Percentiles rank a stretch among this genome's conserved stretches.
Conservation (phyloP, 192 early-diverging fungal species). For the Umbelopsis sp. region DNA sequence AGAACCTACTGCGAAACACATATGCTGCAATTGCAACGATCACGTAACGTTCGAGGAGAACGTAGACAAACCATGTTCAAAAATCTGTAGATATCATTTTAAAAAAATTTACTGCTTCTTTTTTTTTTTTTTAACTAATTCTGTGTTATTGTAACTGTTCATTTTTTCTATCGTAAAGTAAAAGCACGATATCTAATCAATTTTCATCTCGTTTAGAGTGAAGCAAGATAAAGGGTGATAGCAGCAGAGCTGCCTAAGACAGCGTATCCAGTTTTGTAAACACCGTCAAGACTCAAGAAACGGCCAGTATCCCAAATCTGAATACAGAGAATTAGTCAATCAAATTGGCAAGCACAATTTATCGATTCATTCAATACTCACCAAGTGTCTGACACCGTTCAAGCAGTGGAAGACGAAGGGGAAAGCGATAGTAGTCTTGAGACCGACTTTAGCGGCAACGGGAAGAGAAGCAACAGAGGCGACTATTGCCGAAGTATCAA, state of each 20-base stretch:
- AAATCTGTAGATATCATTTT: not conserved
- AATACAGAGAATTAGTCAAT: constrained; percentile 2
- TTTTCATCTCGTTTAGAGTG: constrained; percentile 27
- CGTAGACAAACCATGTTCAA: constrained; percentile 18
- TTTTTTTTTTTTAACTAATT: not conserved
- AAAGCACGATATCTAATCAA: constrained; percentile 12
- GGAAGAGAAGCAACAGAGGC: constrained; percentile 70
- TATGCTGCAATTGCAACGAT: constrained; percentile 61
- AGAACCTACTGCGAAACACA: constrained; percentile 70
- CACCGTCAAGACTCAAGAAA: constrained; percentile 72
- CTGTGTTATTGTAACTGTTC: constrained; percentile 5
- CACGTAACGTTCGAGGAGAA: constrained; percentile 54
- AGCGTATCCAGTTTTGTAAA: constrained; percentile 80
- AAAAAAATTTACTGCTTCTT: not conserved
- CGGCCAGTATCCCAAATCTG: constrained; percentile 83
- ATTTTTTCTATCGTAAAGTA: not conserved
- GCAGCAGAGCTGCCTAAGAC: constrained; percentile 55
- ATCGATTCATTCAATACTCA: constrained; percentile 32
- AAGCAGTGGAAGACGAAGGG: constrained; percentile 83
- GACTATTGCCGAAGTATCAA: constrained; percentile 69
- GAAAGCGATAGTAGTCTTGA: constrained; percentile 70
- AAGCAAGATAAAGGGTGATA: constrained; percentile 33
- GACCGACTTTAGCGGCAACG: constrained; percentile 61
- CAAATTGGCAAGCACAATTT: not conserved
- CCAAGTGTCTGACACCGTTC: constrained; percentile 89